Conservation (phyloP, 2,329 filamentous ascomycete genomes). For the Ilyonectria sp. region DNA sequence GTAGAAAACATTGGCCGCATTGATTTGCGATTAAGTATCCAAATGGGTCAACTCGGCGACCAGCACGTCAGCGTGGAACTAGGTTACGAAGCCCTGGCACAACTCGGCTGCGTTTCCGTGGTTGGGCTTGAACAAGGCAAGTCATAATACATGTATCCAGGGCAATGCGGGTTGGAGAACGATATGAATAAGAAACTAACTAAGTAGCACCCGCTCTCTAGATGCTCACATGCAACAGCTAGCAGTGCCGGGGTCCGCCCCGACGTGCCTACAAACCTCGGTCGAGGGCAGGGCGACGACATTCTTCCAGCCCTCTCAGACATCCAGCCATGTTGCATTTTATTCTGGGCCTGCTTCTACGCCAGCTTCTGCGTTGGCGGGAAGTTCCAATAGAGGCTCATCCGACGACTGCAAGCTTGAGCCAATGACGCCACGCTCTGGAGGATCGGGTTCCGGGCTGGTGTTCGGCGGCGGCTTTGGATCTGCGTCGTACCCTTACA, state of each 20-base stretch:
- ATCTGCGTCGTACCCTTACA: background rate
- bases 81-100: conserved; percentile 31
- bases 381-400: background rate
- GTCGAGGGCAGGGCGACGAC: background rate
- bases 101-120: conserved; percentile 24
- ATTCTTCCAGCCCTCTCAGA: background rate
- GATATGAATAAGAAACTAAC: background rate
- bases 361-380: background rate
- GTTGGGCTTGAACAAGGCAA: conserved; percentile 26
- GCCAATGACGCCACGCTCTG: conserved; percentile 2
- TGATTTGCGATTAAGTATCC: conserved; percentile 24
- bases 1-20: conserved; percentile 39
- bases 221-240: background rate
- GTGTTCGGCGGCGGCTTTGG: background rate
- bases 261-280: background rate
- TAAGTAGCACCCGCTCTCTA: background rate
- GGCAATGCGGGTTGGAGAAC: background rate
- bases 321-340: background rate
- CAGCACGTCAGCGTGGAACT: conserved; percentile 29
- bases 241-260: background rate
- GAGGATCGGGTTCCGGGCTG: background rate
- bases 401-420: conserved; percentile 5
- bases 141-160: conserved; percentile 15
- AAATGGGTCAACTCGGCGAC: conserved; percentile 31
- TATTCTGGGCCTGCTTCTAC: background rate